These are phyloP conservation scores for Stemphylium vesicarium DNA, from an alignment of 2,329 filamentous ascomycete species.

Conservation along the genomic window DNA sequence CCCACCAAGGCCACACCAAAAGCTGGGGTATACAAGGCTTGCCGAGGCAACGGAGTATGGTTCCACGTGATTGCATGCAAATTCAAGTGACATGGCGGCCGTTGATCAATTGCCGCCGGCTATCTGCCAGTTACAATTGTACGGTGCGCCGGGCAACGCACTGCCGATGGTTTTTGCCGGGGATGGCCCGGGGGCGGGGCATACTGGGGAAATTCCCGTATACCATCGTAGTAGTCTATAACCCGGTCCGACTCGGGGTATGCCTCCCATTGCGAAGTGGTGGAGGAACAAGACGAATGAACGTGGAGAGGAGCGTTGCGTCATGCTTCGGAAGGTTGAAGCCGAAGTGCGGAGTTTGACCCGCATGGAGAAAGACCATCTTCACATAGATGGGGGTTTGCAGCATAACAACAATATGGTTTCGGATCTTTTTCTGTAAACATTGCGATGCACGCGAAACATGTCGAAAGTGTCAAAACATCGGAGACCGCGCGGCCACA, in stretches of 20 bases:
- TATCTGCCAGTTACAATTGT: no score
- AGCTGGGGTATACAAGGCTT: background rate
- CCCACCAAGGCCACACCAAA: background rate
- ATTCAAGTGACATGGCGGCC: no score
- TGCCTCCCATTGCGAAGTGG: background rate
- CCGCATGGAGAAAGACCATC: background rate
- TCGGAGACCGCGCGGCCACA: no score
- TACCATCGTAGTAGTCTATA: no score
- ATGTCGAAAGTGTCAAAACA: no score
- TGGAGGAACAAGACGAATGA: background rate
- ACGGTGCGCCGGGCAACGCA: no score
- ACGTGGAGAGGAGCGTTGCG: background rate
- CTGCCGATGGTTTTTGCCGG: background rate
- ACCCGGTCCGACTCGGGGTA: no score
- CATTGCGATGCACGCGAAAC: no score
- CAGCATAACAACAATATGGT: background rate
- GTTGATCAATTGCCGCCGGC: no score
- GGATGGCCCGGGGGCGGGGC: background rate
- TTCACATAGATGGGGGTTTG: background rate
- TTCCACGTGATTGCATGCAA: no score
- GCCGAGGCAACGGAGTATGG: no score
- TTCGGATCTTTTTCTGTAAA: background rate
- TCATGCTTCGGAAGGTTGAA: conserved; percentile 5
- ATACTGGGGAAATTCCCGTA: no score
- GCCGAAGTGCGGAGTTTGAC: conserved; percentile 5